Base-by-base conservation (phyloP, 2,329 filamentous ascomycete species). In the Xylariaceae sp. region DNA sequence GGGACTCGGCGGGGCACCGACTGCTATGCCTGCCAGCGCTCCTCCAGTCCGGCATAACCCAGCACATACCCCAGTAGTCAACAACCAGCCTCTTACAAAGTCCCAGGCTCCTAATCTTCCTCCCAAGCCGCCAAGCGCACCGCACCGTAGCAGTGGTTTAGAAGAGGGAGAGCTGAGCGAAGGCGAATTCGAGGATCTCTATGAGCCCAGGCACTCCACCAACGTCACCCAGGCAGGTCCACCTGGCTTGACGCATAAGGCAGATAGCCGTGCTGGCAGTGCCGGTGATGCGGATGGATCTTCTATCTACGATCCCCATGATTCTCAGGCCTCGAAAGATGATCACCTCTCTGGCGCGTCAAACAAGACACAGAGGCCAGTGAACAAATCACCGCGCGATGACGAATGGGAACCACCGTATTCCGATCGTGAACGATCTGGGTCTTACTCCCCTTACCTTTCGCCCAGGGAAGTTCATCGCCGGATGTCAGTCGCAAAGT, bases 151-250 rank as follows among this genome's bases (percentile, higher is more conserved):
- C 3, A 44, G 42, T 16, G 29, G 29, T 2, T 48, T 53, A 17
- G 85, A 92, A 54, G 86, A 94, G 53, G 85, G 84, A 12, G 87
- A 94, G 59, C 59, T 92, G 19, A 85, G 78, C 47, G 86, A 90
- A 51, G 75, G 71, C 48, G 86, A 90, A 51, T 69, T 73, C 34
- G 73, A 78, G 34, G 73, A 78, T 50, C 52, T 72, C 2, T 78
- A 78, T 44, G 71, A 76, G 34, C 67, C 71, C 8, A 50, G 50
- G 32, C 53, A 51, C 31, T 21, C 38, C 4, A 16, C 34, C 19
- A 36, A 37, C 12, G 24, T 27, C 16, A 6, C 34, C 11, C 17
- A 41, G 6, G 19, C 34, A 11, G 35, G 31, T 21, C 23, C 30
- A 2, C 33, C 17, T 14, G 39, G 18, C 17, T 43, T 42, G 15